Conservation (phyloP, 306 rosid species). For the Argentina anserina region DNA sequence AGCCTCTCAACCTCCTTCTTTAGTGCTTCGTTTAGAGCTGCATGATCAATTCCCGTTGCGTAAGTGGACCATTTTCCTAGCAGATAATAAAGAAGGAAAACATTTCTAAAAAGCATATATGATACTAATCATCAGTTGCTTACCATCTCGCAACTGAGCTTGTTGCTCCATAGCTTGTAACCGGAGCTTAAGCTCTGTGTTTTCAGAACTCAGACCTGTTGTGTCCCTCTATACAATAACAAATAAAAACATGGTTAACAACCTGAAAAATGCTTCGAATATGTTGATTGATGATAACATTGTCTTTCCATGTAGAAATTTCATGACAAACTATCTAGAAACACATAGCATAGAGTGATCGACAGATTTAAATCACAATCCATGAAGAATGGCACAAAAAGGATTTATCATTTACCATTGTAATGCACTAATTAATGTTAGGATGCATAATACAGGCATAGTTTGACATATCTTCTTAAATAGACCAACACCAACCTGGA, state of each 20-base stretch:
- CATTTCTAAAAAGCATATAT: background rate
- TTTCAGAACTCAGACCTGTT: constrained; percentile 74
- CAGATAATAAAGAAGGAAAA: background rate
- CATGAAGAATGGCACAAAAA: background rate
- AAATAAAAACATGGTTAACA: constrained; percentile 1
- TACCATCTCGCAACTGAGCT: constrained; percentile 95
- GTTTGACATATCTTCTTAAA: constrained; percentile 5
- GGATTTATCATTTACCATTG: background rate
- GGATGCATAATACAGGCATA: background rate
- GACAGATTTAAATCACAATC: background rate
- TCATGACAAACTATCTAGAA: background rate
- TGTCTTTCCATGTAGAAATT: background rate
- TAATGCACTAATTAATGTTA: background rate
- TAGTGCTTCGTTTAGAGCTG: constrained; percentile 88
- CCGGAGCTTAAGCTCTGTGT: constrained; percentile 92
- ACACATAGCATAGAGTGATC: background rate
- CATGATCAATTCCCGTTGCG: constrained; percentile 17
- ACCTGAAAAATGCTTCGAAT: background rate
- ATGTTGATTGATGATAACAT: background rate
- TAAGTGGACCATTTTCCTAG: constrained; percentile 1
- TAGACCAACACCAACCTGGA: constrained; percentile 62
- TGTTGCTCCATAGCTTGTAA: constrained; percentile 98
- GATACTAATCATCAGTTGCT: constrained; percentile 13
- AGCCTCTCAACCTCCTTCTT: constrained; percentile 98
- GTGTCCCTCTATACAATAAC: constrained; percentile 68